Conservation (phyloP, 345 rosid species). For the Salix dunnii region DNA sequence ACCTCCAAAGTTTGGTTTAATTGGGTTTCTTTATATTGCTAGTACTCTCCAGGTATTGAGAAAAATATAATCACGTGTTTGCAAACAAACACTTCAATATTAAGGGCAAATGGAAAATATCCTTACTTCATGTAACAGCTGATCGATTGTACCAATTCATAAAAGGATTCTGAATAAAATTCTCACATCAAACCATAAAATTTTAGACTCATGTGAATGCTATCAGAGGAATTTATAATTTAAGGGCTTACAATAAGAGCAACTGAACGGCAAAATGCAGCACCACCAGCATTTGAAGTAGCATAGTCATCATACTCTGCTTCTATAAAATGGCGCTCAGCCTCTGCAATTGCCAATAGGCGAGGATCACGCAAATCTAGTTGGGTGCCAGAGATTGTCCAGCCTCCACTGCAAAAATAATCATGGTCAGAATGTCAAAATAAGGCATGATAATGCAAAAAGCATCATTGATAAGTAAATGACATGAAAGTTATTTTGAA, state of each 20-base stretch:
- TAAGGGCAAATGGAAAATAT: neutral
- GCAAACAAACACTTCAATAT: neutral
- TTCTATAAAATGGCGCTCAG: slow-evolving; percentile 83
- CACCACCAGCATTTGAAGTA: slow-evolving; percentile 71
- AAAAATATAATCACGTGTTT: neutral
- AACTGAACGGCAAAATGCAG: slow-evolving; percentile 90
- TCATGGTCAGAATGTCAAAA: neutral
- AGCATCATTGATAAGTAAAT: neutral
- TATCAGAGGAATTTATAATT: neutral
- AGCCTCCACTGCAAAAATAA: slow-evolving; percentile 64
- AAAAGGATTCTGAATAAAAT: neutral
- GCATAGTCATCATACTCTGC: slow-evolving; percentile 82
- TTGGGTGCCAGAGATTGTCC: slow-evolving; percentile 85
- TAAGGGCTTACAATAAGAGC: slow-evolving; percentile 62
- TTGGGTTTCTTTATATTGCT: neutral
- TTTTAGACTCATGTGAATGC: neutral
- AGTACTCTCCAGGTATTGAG: neutral
- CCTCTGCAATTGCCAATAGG: slow-evolving; percentile 81
- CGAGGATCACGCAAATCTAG: slow-evolving; percentile 83
- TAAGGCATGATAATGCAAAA: too few relatives aligned
- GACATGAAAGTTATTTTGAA: neutral
- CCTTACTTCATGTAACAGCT: neutral
- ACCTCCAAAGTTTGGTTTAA: neutral
- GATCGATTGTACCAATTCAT: neutral
- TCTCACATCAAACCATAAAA: neutral